Evolutionary conservation across 1,284 basidiomycete species (phyloP).

Genomic region (Clitocybe nebularis): DNA sequence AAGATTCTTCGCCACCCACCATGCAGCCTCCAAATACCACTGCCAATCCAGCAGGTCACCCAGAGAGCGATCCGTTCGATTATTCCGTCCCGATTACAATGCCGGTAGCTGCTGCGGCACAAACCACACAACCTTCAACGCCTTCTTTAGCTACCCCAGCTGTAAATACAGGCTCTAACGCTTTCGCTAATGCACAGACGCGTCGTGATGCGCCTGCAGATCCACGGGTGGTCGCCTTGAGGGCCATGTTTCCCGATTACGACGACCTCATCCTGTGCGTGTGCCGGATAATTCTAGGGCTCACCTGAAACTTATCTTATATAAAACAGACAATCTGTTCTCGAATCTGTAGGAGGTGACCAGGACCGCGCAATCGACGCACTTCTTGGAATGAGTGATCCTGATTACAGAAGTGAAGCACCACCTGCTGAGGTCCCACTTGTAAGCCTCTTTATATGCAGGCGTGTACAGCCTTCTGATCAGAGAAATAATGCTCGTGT

Average conservation of each 20-base stretch:
- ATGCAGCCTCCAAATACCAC: not conserved
- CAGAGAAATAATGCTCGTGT: not conserved
- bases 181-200: no score
- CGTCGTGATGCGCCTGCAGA: slow-evolving; percentile 21
- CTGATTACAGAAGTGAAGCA: slow-evolving; percentile 49
- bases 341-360: slow-evolving; percentile 61
- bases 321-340: slow-evolving; percentile 50
- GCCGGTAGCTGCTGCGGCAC: not conserved
- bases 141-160: not conserved
- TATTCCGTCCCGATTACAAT: no score
- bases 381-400: slow-evolving; percentile 78
- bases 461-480: not conserved
- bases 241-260: slow-evolving; percentile 77
- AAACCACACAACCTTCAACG: slow-evolving; percentile 1
- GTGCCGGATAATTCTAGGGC: not conserved
- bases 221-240: slow-evolving; percentile 51
- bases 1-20: no score
- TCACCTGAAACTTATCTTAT: slow-evolving; percentile 10
- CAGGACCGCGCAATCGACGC: slow-evolving; percentile 71
- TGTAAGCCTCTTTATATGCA: slow-evolving; percentile 2
- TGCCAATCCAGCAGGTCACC: not conserved
- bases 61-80: no score
- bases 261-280: slow-evolving; percentile 64
- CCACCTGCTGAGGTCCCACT: slow-evolving; percentile 6
- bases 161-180: not conserved